These are phyloP conservation scores for Chimonanthus salicifolius DNA, from an alignment of 164 flowering plant species.

Conservation along the genomic window DNA sequence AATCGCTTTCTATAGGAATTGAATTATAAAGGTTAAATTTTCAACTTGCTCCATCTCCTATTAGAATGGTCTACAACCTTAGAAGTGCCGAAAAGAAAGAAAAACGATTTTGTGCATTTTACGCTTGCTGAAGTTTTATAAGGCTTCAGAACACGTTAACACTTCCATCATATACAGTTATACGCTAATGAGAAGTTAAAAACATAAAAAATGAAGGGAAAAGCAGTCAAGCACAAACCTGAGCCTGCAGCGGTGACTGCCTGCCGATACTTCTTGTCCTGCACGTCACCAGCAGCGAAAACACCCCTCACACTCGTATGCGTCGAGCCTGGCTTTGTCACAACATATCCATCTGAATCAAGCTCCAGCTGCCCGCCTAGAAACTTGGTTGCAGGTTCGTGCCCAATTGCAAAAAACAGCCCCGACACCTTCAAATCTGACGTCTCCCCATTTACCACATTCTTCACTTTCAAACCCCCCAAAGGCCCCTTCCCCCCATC, in stretches of 20 bases:
- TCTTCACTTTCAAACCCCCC: constrained; percentile 77
- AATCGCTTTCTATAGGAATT: too few relatives aligned
- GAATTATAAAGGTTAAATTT: too few relatives aligned
- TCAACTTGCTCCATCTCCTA: too few relatives aligned
- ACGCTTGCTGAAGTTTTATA: too few relatives aligned
- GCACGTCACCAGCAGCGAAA: constrained; percentile 98
- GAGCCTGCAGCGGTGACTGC: constrained; percentile 96
- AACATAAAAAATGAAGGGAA: not conserved
- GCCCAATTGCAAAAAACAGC: constrained; percentile 93
- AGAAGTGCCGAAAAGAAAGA: too few relatives aligned
- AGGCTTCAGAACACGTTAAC: too few relatives aligned
- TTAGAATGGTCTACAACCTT: too few relatives aligned
- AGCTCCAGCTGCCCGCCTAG: constrained; percentile 78
- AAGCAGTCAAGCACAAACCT: constrained; percentile 33
- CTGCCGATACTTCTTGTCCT: constrained; percentile 97
- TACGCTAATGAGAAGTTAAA: too few relatives aligned
- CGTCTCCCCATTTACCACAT: constrained; percentile 57
- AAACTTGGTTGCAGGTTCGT: constrained; percentile 94
- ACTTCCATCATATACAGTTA: too few relatives aligned
- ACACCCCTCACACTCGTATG: constrained; percentile 78
- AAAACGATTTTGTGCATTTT: too few relatives aligned
- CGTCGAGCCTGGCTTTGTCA: constrained; percentile 79
- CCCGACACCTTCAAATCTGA: constrained; percentile 75
- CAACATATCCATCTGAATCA: constrained; percentile 77
- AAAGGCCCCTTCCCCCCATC: constrained; percentile 34